These are phyloP conservation scores for Candida coleopterorum DNA, from an alignment of 805 yeast genomes.

Conservation along the genomic window DNA sequence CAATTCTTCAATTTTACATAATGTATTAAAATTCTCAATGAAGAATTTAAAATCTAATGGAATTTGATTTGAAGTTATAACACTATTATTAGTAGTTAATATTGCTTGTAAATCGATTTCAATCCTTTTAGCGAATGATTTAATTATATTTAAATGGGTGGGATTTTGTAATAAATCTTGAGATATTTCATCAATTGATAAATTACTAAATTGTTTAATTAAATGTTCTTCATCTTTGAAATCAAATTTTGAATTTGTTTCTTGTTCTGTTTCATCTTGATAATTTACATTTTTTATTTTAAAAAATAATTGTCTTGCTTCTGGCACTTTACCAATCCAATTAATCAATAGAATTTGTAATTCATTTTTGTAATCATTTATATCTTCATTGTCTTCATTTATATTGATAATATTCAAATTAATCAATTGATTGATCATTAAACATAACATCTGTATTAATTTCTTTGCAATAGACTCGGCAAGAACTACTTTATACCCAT, in stretches of 20 bases:
- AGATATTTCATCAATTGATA: conserved; percentile 15
- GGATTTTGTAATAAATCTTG: conserved; percentile 14
- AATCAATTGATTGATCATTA: conserved; percentile 55
- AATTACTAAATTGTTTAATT: conserved; percentile 10
- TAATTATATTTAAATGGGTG: conserved; percentile 11
- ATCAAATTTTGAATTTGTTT: neutral
- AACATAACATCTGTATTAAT: conserved; percentile 51
- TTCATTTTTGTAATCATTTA: conserved; percentile 53
- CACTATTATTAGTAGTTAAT: conserved; percentile 1
- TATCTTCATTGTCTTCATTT: conserved; percentile 27
- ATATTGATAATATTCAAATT: conserved; percentile 41
- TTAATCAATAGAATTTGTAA: conserved; percentile 55
- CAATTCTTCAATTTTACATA: conserved; percentile 26
- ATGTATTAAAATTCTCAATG: conserved; percentile 24
- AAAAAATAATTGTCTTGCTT: conserved; percentile 57
- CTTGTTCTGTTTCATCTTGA: conserved; percentile 1
- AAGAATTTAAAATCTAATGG: conserved; percentile 21
- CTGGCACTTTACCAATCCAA: conserved; percentile 62
- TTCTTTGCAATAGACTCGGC: conserved; percentile 34
- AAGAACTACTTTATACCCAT: conserved; percentile 23
- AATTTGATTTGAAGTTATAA: conserved; percentile 11
- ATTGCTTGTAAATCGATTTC: conserved; percentile 12
- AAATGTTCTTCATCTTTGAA: conserved; percentile 11
- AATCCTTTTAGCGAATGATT: conserved; percentile 12
- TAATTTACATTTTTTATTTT: conserved; percentile 17